Evolutionary conservation across 83 land plant species (phyloP), one percentile per base, ranked within the genome.

Genomic region (Thuja plicata): DNA sequence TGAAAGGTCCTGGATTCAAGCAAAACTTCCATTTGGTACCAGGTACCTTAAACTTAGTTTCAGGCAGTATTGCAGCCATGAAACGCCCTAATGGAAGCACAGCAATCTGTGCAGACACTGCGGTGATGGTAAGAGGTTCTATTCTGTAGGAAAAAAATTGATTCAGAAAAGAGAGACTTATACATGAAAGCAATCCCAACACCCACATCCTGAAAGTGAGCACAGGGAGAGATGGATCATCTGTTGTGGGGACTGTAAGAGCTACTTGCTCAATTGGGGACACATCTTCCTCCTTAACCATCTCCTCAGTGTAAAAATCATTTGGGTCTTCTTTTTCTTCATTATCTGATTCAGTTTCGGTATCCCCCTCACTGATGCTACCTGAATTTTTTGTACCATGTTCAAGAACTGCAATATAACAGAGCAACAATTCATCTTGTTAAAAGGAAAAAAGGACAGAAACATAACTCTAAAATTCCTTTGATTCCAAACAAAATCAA

Each of bases 131-230:
- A 54, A 54, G 57, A 54, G 57, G 57, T 15, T 54, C 57, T 54
- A 54, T 27, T 66, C 73, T 66, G 10, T 66, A 66, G 1, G 57
- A 54, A 3, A 54, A 54, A 54, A 54, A 8, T 11, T 66, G 73
- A 66, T 66, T 66, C 10, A 66, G 73, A 27, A 66, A 66, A 66
- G n/a, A 66, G 2, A 66, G 32, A 54, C 57, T 2, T 2, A 27
- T 27, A 27, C 73, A 66, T 66, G 73, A 66, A 66, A 66, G 32
- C 10, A 66, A 66, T 24, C 73, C 57, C 73, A 66, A 66, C 32
- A 66, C 73, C 73, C 73, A 66, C 73, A 66, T 66, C 73, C 73
- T 66, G 73, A 66, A 66, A 27, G 73, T 66, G 73, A 66, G 73
- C 73, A 66, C 73, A 4, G 73, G 73, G 32, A 66, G 73, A 66